These are phyloP conservation scores for Neonectria coccinea DNA, from an alignment of 2,329 filamentous ascomycete species.

Conservation along the genomic window DNA sequence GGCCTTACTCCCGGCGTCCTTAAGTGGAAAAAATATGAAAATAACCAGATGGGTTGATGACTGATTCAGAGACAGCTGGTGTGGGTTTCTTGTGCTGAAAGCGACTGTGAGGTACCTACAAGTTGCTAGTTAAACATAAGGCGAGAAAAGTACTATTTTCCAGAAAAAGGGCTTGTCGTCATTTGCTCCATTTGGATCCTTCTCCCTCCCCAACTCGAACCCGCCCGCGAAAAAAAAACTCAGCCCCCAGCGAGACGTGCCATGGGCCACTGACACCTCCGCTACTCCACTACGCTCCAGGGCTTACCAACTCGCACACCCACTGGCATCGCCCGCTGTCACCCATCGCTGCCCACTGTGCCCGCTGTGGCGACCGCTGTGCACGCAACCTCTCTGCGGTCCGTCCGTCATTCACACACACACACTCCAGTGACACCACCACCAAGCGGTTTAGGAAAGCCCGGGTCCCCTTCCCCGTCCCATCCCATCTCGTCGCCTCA, in stretches of 20 bases:
- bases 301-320: constrained; percentile 16
- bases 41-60: constrained; percentile 15
- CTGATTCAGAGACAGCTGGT: neutral
- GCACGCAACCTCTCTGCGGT: neutral
- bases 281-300: constrained; percentile 23
- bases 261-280: constrained; percentile 8
- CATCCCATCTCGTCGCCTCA: constrained; percentile 26
- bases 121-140: constrained; percentile 2
- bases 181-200: constrained; percentile 14
- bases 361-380: constrained; percentile 15
- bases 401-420: constrained; percentile 7
- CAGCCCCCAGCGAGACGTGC: constrained; percentile 20
- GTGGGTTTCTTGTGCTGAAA: constrained; percentile 13
- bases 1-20: neutral
- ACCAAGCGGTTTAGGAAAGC: constrained; percentile 31
- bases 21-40: constrained; percentile 11
- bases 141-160: no score
- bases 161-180: constrained; percentile 1
- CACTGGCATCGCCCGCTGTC: constrained; percentile 19
- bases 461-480: constrained; percentile 30
- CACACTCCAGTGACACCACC: constrained; percentile 14
- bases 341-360: constrained; percentile 15
- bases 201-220: constrained; percentile 7
- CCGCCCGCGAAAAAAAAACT: constrained; percentile 6
- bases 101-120: constrained; percentile 8